Percentiles rank a stretch among this genome's conserved stretches.
Evolutionary conservation across 2,329 filamentous ascomycete species (phyloP).

Genomic region (Curvularia sp.): DNA sequence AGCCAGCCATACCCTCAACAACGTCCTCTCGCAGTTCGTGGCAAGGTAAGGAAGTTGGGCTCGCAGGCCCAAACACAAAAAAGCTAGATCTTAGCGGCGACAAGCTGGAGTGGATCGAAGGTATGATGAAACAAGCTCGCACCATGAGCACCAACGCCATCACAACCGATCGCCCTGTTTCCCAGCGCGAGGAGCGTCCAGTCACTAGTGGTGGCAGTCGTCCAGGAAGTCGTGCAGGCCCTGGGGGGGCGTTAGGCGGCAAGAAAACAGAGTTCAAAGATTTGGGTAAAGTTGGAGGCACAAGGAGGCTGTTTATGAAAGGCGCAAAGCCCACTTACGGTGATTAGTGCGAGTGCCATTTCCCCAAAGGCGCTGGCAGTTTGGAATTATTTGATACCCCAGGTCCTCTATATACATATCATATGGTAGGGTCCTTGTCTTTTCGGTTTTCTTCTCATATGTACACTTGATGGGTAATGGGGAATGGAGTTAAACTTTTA

Average conservation of each 20-base stretch:
- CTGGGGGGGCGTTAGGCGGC: conserved; percentile 24
- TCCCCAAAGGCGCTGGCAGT: not conserved
- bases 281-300: conserved; percentile 74
- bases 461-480: not conserved
- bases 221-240: conserved; percentile 35
- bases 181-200: conserved; percentile 28
- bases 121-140: conserved; percentile 80
- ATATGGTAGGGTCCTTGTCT: not conserved
- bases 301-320: conserved; percentile 72
- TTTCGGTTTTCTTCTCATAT: not conserved
- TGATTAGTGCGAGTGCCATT: conserved; percentile 10
- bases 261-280: conserved; percentile 65
- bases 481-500: not conserved
- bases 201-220: conserved; percentile 36
- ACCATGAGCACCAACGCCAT: conserved; percentile 67
- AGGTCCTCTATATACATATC: conserved; percentile 2
- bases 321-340: conserved; percentile 27
- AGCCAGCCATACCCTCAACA: conserved; percentile 36
- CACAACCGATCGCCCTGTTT: conserved; percentile 25
- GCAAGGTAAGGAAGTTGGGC: conserved; percentile 62
- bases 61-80: conserved; percentile 73
- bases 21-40: conserved; percentile 44
- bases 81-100: conserved; percentile 71
- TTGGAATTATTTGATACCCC: conserved; percentile 19
- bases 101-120: conserved; percentile 81